Conservation (phyloP, 1,284 basidiomycete genomes). For the Termitomyces sp. region DNA sequence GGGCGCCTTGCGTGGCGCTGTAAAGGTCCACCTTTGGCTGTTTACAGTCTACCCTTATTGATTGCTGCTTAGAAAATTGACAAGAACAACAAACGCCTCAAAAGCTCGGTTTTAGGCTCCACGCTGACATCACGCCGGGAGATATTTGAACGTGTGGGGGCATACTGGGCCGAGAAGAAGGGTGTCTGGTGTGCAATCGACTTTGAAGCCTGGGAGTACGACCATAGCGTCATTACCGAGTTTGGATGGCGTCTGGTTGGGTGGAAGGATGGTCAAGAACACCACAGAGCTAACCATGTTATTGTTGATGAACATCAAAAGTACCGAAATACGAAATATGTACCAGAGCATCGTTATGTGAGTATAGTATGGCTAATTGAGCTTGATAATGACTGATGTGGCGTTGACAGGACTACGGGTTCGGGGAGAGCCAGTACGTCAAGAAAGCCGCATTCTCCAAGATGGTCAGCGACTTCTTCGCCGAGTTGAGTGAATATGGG, state of each 20-base stretch:
- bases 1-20: constrained; percentile 46
- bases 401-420: constrained; percentile 52
- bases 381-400: neutral
- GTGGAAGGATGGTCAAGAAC: constrained; percentile 47
- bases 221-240: constrained; percentile 67
- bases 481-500: constrained; percentile 36
- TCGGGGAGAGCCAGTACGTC: constrained; percentile 55
- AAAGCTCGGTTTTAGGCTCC: constrained; percentile 42
- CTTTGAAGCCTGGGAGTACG: constrained; percentile 76
- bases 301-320: constrained; percentile 58
- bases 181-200: constrained; percentile 74
- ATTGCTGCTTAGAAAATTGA: constrained; percentile 51
- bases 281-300: constrained; percentile 52
- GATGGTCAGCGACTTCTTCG: constrained; percentile 47
- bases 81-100: constrained; percentile 73
- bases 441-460: constrained; percentile 46
- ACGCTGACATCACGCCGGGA: constrained; percentile 51
- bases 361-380: constrained; percentile 11
- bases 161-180: constrained; percentile 51
- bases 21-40: constrained; percentile 39
- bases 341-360: constrained; percentile 58
- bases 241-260: constrained; percentile 63
- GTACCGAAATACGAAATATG: constrained; percentile 58
- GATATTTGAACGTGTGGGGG: constrained; percentile 62
- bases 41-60: neutral